Conservation (phyloP, 2,329 filamentous ascomycete species). For the Coleophoma crateriformis region DNA sequence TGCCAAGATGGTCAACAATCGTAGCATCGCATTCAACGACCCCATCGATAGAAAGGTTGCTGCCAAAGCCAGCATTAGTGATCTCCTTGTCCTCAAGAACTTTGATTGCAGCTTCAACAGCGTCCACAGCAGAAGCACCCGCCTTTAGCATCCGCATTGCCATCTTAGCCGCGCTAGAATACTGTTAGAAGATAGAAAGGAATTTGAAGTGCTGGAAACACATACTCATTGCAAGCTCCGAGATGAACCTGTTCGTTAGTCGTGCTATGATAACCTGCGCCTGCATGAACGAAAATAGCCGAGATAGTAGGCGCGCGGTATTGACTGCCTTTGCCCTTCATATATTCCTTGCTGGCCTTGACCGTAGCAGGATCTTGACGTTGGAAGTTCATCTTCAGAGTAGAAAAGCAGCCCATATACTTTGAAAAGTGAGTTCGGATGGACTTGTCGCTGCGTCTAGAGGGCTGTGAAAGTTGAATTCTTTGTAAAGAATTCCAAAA, state of each 20-base stretch:
- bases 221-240: conserved; percentile 82
- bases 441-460: too few species aligned
- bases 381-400: too few species aligned
- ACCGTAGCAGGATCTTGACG: conserved; percentile 19
- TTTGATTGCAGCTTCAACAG: conserved; percentile 83
- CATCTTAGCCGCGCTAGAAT: conserved; percentile 67
- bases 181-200: conserved; percentile 3
- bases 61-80: conserved; percentile 94
- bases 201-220: conserved; percentile 9
- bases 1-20: conserved; percentile 82
- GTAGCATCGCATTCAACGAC: conserved; percentile 93
- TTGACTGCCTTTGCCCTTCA: conserved; percentile 6
- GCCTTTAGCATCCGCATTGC: conserved; percentile 76
- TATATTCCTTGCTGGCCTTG: conserved; percentile 12
- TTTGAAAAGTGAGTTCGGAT: too few species aligned
- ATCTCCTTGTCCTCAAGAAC: conserved; percentile 90
- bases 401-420: too few species aligned
- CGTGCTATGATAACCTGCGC: conserved; percentile 86
- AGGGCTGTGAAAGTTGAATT: too few species aligned
- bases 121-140: conserved; percentile 78
- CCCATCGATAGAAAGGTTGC: conserved; percentile 87
- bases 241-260: conserved; percentile 83
- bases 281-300: conserved; percentile 92
- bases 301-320: conserved; percentile 33
- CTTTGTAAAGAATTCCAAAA: too few species aligned